Conservation (phyloP, 495 filamentous ascomycete genomes). For the Penicillium canescens region DNA sequence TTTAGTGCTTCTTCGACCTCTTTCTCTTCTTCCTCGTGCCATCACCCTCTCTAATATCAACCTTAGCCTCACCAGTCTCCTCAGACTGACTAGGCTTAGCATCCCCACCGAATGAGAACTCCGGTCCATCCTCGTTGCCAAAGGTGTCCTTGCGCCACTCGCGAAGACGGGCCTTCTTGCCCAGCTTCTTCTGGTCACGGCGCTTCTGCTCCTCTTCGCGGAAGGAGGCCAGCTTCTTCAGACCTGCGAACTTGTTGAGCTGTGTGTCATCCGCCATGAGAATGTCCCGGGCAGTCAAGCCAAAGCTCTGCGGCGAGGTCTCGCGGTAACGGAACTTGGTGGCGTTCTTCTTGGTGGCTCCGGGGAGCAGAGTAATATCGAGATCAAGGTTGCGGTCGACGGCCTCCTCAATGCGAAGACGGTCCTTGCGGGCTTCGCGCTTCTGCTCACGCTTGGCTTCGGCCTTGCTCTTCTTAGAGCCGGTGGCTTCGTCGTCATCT, state of each 20-base stretch:
- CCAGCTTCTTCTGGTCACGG: conserved; percentile 80
- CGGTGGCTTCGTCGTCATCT: conserved; percentile 50
- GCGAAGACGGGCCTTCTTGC: conserved; percentile 86
- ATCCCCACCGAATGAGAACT: conserved; percentile 30
- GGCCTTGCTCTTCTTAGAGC: conserved; percentile 57
- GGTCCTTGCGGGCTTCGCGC: conserved; percentile 71
- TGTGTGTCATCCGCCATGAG: conserved; percentile 84
- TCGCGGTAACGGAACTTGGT: conserved; percentile 85
- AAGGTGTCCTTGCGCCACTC: conserved; percentile 94
- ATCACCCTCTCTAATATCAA: conserved; percentile 50
- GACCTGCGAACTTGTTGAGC: conserved; percentile 85
- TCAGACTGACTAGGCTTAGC: conserved; percentile 25
- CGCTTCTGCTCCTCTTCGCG: conserved; percentile 84
- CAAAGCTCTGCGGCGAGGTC: conserved; percentile 86
- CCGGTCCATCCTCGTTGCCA: conserved; percentile 68
- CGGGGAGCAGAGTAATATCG: conserved; percentile 58
- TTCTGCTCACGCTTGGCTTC: conserved; percentile 71
- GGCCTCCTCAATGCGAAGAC: conserved; percentile 80
- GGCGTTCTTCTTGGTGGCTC: conserved; percentile 54
- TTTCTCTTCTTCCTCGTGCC: conserved; percentile 48
- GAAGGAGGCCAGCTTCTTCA: conserved; percentile 93
- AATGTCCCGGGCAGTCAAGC: conserved; percentile 85
- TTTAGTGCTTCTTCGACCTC: conserved; percentile 49
- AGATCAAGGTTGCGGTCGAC: conserved; percentile 80
- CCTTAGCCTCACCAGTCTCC: conserved; percentile 27